Base-by-base conservation (phyloP, 2,329 filamentous ascomycete genomes). In the Bipolaris zeicola region DNA sequence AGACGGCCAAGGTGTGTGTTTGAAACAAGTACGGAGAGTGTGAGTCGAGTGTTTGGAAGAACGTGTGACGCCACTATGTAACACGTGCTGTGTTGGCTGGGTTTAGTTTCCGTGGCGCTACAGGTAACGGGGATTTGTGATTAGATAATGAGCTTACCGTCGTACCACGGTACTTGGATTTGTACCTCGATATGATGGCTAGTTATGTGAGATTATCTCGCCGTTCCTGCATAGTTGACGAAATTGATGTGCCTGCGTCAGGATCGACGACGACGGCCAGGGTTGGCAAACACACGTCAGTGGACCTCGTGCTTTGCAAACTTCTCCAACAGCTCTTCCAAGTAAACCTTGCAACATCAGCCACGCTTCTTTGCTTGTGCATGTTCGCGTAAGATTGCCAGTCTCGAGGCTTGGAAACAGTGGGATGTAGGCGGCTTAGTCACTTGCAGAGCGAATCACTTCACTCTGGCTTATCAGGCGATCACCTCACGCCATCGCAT, bases 401-500 rank as follows among this genome's bases (percentile, higher is more conserved):
- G 45, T 31, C 48, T 42, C 41, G 38, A 58, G 20, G 60, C 60
- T 52, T 52, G 13, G 28, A 31, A 60, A 44, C 43, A 60, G 67
- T 69, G 67, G 66, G 69, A 66, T 67, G 59, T 44, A 36, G 42
- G 13, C 36, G 36, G 61, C 64, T 67, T 66, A 72, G 63, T 70
- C 66, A 70, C 7, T 38, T 31, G 24, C 8, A 39, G 52, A 47
- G 57, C 72, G 65, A 74, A 74, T 75, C 69, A 75, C 43, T 57
- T 26, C 49, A 55, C 37, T 48, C 56, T 54, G 56, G 60, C 68
- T 74, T 73, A 71, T 71, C 65, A 50, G 44, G 47, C 47, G 38
- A 73, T 72, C 70, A 74, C 72, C 68, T 75, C 70, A 75, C 68
- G 37, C 50, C 63, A 70, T 70, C 64, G 69, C 61, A 61, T 58